A percentile compares a stretch with the other conserved stretches of the same genome.
Evolutionary conservation across 176 grass and related monocot species (phyloP).

Genomic region (Rhynchospora pubera): DNA sequence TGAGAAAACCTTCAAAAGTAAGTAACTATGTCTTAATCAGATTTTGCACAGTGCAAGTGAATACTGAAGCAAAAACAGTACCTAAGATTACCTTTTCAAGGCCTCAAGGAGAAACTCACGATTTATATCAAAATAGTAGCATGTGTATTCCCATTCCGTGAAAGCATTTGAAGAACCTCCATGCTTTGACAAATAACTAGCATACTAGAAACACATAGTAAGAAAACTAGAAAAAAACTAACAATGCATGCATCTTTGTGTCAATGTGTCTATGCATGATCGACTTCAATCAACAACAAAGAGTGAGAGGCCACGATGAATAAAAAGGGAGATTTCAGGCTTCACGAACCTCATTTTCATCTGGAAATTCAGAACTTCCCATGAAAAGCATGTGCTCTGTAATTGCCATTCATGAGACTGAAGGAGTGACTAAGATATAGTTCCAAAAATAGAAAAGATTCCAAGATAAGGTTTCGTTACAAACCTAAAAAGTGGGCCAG

Average conservation of each 20-base stretch:
- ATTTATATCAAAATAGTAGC: slow-evolving; percentile 92
- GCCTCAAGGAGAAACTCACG: slow-evolving; percentile 65
- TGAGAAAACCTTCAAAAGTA: slow-evolving; percentile 79
- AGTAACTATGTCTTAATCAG: slow-evolving; percentile 24
- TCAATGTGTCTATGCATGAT: neutral
- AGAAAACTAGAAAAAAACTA: slow-evolving; percentile 7
- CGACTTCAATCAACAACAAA: neutral
- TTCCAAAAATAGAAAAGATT: neutral
- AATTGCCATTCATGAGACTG: slow-evolving; percentile 23
- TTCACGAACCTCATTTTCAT: slow-evolving; percentile 91
- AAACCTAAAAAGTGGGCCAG: slow-evolving; percentile 94
- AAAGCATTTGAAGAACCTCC: slow-evolving; percentile 94
- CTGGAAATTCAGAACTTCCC: slow-evolving; percentile 95
- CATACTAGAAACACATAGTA: slow-evolving; percentile 63
- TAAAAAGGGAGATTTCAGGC: neutral
- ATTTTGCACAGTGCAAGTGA: slow-evolving; percentile 9
- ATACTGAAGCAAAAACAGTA: neutral
- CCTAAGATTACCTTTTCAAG: slow-evolving; percentile 61
- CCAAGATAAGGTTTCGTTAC: slow-evolving; percentile 19
- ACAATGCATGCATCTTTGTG: neutral
- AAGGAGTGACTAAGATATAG: neutral
- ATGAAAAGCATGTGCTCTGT: slow-evolving; percentile 99
- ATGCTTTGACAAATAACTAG: slow-evolving; percentile 87
- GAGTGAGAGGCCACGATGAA: neutral
- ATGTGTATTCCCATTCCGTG: slow-evolving; percentile 91